Evolutionary conservation across 2,329 filamentous ascomycete genomes (phyloP).

Genomic region (Monosporascus cannonballus): DNA sequence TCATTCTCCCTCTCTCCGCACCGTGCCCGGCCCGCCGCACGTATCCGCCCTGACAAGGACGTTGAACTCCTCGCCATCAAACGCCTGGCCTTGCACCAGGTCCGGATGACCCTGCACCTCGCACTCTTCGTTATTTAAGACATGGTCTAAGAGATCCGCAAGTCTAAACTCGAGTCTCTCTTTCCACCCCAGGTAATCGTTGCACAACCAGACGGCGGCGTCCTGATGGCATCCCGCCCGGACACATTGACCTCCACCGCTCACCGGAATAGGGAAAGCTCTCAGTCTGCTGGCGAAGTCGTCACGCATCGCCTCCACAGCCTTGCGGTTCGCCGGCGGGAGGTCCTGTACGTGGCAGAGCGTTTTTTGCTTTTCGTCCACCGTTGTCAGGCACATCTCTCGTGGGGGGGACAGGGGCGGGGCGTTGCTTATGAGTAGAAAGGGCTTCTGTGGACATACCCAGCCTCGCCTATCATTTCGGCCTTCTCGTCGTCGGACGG

Average conservation of each 20-base stretch:
- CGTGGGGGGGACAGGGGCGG: no score
- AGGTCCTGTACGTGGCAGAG: conserved; percentile 8
- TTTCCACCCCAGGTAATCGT: conserved; percentile 5
- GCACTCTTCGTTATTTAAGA: conserved; percentile 1
- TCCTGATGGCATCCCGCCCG: conserved; percentile 1
- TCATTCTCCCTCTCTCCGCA: no score
- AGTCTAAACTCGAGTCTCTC: conserved; percentile 2
- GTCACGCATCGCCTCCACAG: conserved; percentile 1
- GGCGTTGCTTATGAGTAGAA: no score
- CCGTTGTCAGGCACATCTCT: neutral
- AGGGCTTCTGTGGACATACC: no score
- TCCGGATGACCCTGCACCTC: neutral
- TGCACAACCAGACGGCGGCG: conserved; percentile 8
- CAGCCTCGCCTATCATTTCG: no score
- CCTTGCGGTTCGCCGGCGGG: neutral
- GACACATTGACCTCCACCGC: conserved; percentile 1
- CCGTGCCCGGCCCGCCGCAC: neutral
- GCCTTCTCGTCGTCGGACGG: no score
- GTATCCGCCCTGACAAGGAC: conserved; percentile 6
- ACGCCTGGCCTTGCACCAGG: conserved; percentile 7
- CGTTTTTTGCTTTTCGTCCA: conserved; percentile 1
- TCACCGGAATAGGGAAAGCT: neutral
- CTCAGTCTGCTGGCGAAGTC: neutral
- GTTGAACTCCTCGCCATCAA: conserved; percentile 2
- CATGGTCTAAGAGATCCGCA: neutral